Evolutionary conservation across 2,329 filamentous ascomycete species (phyloP), one percentile per base, ranked within the genome.

Genomic region (Colletotrichum caudatum): DNA sequence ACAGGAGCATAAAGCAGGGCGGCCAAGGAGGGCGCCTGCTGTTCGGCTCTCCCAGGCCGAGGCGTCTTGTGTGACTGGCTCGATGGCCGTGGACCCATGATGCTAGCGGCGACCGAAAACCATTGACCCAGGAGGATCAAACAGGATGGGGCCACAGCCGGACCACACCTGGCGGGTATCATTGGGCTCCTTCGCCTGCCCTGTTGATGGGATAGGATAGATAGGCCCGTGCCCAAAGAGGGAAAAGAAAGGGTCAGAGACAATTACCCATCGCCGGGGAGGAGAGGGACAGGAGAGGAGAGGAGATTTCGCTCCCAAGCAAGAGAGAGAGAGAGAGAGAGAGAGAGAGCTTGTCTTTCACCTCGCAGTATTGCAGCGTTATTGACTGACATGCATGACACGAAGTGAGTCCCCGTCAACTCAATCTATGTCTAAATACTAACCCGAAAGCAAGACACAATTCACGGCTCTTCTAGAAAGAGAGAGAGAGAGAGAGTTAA

Each of bases 101-200:
- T 69, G 59, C 69, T 68, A 14, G 44, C 16, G 57, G 41, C 44
- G 57, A 63, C 64, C 68, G 68, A 58, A 67, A 63, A 71, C 57
- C 57, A 41, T 14, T 46, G 58, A 59, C 69, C 53, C 65, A 68
- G 44, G 64, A 69, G 65, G 69, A 71, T 71, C 69, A 71, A 71
- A 71, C 69, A 71, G 69, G 53, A 71, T 53, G 59, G 68, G 37
- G 37, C 69, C 69, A 54, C 69, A 48, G 58, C 69, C 69, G 69
- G 58, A 71, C 69, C 69, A 69, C 64, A 48, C 23, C 41, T 35
- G 16, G 51, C 35, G n/a, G n/a, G 46, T 46, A n/a, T 23, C 6
- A 16, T 60, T 60, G 18, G n/a, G 33, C 11, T 14, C 29, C 20
- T 11, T 23, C 33, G 20, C 20, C 18, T 8, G 48, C n/a, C n/a